Percentiles rank a stretch among this genome's conserved stretches.
These are phyloP conservation scores for Stephania japonica DNA, from an alignment of 164 flowering plant genomes.

Conservation along the genomic window DNA sequence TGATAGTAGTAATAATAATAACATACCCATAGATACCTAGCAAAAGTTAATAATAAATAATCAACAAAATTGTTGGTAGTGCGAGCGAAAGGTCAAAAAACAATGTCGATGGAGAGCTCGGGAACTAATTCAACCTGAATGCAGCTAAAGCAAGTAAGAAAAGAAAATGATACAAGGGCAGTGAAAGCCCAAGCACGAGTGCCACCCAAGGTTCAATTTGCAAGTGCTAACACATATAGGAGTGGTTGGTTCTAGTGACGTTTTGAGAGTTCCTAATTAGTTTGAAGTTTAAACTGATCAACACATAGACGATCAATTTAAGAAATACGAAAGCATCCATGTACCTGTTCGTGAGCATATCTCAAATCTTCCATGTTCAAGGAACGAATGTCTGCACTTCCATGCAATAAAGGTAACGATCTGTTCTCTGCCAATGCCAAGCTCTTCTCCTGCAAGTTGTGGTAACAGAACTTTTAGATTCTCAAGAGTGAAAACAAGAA, in stretches of 20 bases:
- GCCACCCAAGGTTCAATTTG: not conserved
- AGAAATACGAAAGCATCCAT: not conserved
- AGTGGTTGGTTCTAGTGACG: too few relatives aligned
- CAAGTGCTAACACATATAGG: too few relatives aligned
- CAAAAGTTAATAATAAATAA: too few relatives aligned
- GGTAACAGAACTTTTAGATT: not conserved
- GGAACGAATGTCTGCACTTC: slow-evolving; percentile 65
- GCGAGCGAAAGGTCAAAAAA: too few relatives aligned
- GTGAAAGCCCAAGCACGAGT: not conserved
- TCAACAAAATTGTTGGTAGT: too few relatives aligned
- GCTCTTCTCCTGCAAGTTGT: slow-evolving; percentile 52
- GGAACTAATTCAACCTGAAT: too few relatives aligned
- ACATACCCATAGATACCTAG: too few relatives aligned
- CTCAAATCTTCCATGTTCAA: slow-evolving; percentile 67
- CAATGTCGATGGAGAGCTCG: too few relatives aligned
- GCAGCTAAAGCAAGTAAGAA: too few relatives aligned
- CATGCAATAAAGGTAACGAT: slow-evolving; percentile 52
- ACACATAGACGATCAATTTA: not conserved
- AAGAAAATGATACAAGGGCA: too few relatives aligned
- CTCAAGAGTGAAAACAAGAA: not conserved
- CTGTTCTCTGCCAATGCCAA: slow-evolving; percentile 60
- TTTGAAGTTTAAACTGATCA: not conserved
- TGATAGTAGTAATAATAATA: too few relatives aligned
- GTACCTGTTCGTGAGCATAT: slow-evolving; percentile 92
- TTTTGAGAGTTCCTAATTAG: not conserved